A percentile compares a stretch with the other conserved stretches of the same genome.
phyloP scores from a whole-genome alignment of 768 basidiomycete species.

The Pleurotus djamor region DNA sequence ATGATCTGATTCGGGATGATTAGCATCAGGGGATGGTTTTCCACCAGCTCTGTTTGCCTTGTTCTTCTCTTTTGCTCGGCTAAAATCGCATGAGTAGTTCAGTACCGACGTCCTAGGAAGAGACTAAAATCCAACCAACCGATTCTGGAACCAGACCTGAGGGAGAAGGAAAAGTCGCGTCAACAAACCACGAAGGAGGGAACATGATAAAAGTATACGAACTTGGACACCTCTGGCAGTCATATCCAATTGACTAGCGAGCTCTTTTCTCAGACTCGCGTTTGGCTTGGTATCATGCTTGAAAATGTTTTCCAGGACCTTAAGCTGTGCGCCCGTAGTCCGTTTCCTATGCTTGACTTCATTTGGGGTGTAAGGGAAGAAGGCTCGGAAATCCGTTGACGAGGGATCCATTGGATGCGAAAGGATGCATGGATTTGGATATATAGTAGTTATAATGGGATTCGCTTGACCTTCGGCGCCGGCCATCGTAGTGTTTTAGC shows the following conservation, averaged over 20 bases:
- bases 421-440: constrained; percentile 18
- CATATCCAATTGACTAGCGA: constrained; percentile 87
- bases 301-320: constrained; percentile 86
- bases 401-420: constrained; percentile 46
- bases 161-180: constrained; percentile 10
- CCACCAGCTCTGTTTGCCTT: constrained; percentile 49
- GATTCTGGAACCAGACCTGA: constrained; percentile 92
- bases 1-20: constrained; percentile 10
- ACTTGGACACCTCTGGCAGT: constrained; percentile 95
- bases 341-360: constrained; percentile 94
- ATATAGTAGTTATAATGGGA: constrained; percentile 22
- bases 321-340: constrained; percentile 86
- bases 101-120: constrained; percentile 1
- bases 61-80: constrained; percentile 84
- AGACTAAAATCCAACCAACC: constrained; percentile 36
- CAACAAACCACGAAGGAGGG: background rate
- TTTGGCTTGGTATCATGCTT: constrained; percentile 91
- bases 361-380: constrained; percentile 87
- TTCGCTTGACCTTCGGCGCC: constrained; percentile 3
- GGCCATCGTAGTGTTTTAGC: constrained; percentile 5
- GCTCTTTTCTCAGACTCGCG: constrained; percentile 70
- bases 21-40: constrained; percentile 25
- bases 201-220: constrained; percentile 19
- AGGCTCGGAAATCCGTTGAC: constrained; percentile 76
- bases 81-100: constrained; percentile 20